Conservation (phyloP, 768 basidiomycete species). For the Collybia mongolica region DNA sequence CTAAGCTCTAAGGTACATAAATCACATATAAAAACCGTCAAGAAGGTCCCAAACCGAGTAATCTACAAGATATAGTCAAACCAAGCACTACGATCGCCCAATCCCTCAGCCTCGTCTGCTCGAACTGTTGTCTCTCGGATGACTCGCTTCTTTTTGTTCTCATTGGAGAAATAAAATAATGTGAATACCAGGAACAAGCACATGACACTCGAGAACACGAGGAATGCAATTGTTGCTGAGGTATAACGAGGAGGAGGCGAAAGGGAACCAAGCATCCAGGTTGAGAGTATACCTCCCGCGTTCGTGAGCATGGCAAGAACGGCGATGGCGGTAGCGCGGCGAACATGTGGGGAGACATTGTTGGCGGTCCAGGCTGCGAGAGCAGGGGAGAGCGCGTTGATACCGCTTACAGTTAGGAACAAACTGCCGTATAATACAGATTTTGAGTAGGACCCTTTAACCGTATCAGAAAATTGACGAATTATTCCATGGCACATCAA, state of each 20-base stretch:
- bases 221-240: slow-evolving; percentile 26
- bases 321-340: slow-evolving; percentile 40
- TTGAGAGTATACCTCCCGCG: slow-evolving; percentile 38
- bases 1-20: no score
- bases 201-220: slow-evolving; percentile 23
- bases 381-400: slow-evolving; percentile 32
- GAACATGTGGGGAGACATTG: slow-evolving; percentile 35
- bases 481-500: neutral
- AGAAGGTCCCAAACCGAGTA: neutral
- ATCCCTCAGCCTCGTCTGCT: slow-evolving; percentile 24
- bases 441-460: slow-evolving; percentile 13
- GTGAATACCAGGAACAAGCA: slow-evolving; percentile 20
- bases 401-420: slow-evolving; percentile 33
- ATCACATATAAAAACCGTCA: no score
- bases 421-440: slow-evolving; percentile 33
- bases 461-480: slow-evolving; percentile 4
- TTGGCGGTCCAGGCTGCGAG: slow-evolving; percentile 40
- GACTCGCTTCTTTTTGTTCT: slow-evolving; percentile 29
- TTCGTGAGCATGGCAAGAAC: slow-evolving; percentile 32
- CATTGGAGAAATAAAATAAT: slow-evolving; percentile 22
- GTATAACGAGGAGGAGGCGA: slow-evolving; percentile 35
- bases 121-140: slow-evolving; percentile 17
- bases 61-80: slow-evolving; percentile 31
- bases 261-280: slow-evolving; percentile 38
- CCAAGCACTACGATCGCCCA: slow-evolving; percentile 37